Evolutionary conservation across 2,329 filamentous ascomycete species (phyloP).

Genomic region (Fusarium tricinctum): DNA sequence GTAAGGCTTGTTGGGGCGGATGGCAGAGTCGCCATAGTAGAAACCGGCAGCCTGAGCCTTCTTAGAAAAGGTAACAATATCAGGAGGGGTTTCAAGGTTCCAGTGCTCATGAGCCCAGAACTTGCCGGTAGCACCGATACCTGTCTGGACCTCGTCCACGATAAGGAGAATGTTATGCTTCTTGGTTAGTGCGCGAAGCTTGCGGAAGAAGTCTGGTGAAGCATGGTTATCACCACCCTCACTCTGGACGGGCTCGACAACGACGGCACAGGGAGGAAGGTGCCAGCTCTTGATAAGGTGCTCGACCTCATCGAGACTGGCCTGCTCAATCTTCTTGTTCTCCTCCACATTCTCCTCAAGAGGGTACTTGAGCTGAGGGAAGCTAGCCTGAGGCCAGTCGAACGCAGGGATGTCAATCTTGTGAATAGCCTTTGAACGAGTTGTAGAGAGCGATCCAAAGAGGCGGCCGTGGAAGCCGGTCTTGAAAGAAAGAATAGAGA

Average conservation of each 20-base stretch:
- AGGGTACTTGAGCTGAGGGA: constrained; percentile 88
- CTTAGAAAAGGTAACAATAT: constrained; percentile 96
- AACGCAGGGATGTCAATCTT: constrained; percentile 96
- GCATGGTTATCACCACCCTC: constrained; percentile 97
- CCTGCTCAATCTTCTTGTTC: constrained; percentile 85
- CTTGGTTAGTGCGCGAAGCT: constrained; percentile 82
- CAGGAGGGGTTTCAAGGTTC: constrained; percentile 82
- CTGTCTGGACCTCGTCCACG: constrained; percentile 94
- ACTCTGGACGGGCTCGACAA: constrained; percentile 93
- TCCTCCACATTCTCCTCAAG: constrained; percentile 83
- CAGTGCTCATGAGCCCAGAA: constrained; percentile 99
- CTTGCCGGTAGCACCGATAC: constrained; percentile 90
- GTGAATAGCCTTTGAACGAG: constrained; percentile 92
- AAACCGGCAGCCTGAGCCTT: constrained; percentile 95
- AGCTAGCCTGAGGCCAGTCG: constrained; percentile 92
- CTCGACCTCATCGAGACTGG: constrained; percentile 86
- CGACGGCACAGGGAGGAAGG: constrained; percentile 82
- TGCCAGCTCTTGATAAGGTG: constrained; percentile 83
- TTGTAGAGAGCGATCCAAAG: constrained; percentile 89
- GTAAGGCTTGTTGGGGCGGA: constrained; percentile 93
- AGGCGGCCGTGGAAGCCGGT: constrained; percentile 91
- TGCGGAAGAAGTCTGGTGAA: constrained; percentile 86
- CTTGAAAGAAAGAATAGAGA: constrained; percentile 92
- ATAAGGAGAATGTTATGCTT: constrained; percentile 86
- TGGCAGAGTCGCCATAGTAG: constrained; percentile 85